These are phyloP conservation scores for Reticulascus tulasneorum DNA, from an alignment of 2,329 filamentous ascomycete species.

Conservation along the genomic window DNA sequence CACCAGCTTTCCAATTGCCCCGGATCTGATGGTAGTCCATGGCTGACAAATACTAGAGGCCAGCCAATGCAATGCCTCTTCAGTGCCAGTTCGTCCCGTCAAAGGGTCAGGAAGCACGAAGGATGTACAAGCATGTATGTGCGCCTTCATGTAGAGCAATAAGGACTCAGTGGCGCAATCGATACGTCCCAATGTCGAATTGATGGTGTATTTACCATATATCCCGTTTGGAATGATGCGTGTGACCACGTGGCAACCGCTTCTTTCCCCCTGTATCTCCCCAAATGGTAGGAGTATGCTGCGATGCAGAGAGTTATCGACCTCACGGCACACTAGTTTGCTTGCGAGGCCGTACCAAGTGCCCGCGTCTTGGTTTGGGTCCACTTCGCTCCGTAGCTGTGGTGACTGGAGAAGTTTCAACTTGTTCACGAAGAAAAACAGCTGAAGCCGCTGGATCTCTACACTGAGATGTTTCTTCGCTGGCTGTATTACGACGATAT, in stretches of 20 bases:
- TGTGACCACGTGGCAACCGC: conserved; percentile 11
- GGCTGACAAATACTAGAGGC: conserved; percentile 46
- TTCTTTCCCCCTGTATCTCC: neutral
- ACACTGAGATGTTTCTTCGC: conserved; percentile 28
- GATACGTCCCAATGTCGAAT: conserved; percentile 50
- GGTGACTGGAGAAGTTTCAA: conserved; percentile 37
- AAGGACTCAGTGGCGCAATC: conserved; percentile 53
- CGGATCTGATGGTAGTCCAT: conserved; percentile 32
- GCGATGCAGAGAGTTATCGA: conserved; percentile 31
- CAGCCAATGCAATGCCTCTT: conserved; percentile 52
- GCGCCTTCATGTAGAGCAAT: conserved; percentile 52
- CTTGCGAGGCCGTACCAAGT: conserved; percentile 56
- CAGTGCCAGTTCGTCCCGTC: conserved; percentile 55
- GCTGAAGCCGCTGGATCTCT: conserved; percentile 47
- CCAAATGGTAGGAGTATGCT: conserved; percentile 54
- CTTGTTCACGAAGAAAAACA: conserved; percentile 49
- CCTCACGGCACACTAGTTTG: conserved; percentile 53
- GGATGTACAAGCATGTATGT: conserved; percentile 58
- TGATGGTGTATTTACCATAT: conserved; percentile 50
- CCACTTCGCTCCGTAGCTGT: conserved; percentile 49
- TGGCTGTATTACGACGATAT: conserved; percentile 46
- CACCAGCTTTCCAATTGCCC: neutral
- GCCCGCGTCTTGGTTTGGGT: conserved; percentile 54
- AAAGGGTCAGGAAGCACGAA: conserved; percentile 53
- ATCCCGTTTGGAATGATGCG: conserved; percentile 27